Percentiles rank a stretch among this genome's conserved stretches.
These are phyloP conservation scores for Hordeum vulgare DNA, from an alignment of 176 grass and related monocot genomes.

Conservation along the genomic window DNA sequence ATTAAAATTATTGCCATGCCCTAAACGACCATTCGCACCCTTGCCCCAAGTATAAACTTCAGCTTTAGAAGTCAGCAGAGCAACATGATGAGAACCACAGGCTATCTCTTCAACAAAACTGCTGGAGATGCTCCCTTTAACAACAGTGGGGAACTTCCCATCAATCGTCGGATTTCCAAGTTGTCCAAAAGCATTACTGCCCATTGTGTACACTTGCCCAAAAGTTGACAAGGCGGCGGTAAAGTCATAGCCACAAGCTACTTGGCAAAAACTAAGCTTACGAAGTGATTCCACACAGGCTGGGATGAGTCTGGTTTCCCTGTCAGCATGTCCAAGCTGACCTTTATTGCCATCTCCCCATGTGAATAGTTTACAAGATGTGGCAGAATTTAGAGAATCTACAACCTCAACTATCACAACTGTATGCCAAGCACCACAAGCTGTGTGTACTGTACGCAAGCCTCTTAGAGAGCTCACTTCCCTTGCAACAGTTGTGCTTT, in stretches of 20 bases:
- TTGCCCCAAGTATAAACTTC: slow-evolving; percentile 80
- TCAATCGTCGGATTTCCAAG: slow-evolving; percentile 46
- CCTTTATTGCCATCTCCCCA: slow-evolving; percentile 80
- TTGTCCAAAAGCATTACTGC: slow-evolving; percentile 58
- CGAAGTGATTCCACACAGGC: slow-evolving; percentile 38
- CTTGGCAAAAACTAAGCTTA: slow-evolving; percentile 45
- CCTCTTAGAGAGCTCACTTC: slow-evolving; percentile 56
- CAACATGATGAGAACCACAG: slow-evolving; percentile 75
- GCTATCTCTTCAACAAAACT: slow-evolving; percentile 62
- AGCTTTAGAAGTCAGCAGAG: slow-evolving; percentile 57
- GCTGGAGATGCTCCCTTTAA: slow-evolving; percentile 48
- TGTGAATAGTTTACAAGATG: slow-evolving; percentile 56
- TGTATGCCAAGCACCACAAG: slow-evolving; percentile 80
- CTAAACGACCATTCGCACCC: slow-evolving; percentile 63
- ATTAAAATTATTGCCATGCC: slow-evolving; percentile 51
- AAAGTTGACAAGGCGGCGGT: slow-evolving; percentile 47
- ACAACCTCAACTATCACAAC: slow-evolving; percentile 55
- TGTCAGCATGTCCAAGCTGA: slow-evolving; percentile 67
- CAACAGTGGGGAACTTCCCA: slow-evolving; percentile 47
- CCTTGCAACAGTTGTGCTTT: slow-evolving; percentile 42
- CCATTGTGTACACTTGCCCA: slow-evolving; percentile 61
- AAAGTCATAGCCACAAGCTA: slow-evolving; percentile 69
- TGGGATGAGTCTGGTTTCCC: slow-evolving; percentile 45
- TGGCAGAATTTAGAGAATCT: slow-evolving; percentile 39
- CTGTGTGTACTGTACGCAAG: slow-evolving; percentile 38